Base-by-base conservation (phyloP, 2,329 filamentous ascomycete species). In the Tolypocladium sp. region DNA sequence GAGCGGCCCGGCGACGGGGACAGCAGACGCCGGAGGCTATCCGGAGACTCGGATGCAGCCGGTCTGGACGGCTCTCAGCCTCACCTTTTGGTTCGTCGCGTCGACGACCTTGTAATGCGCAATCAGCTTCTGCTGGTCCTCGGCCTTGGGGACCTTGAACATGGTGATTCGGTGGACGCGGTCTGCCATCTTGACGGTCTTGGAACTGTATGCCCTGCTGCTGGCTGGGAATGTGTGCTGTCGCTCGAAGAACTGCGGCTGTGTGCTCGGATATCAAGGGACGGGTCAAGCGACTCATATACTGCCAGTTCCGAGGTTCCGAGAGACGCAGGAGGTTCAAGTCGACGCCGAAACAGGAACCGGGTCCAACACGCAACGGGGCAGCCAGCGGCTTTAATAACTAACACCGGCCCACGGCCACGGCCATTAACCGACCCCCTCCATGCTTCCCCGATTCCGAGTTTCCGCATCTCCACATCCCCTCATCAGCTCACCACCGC, bases 91-190 rank as follows among this genome's bases (percentile, higher is more conserved):
- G 67, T 79, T 73, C 40, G 72, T 63, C 60, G 70, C 66, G 9
- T 69, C 69, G 53, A 82, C 66, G 30, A 66, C 67, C 59, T 75
- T 68, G 70, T 81, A 82, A 57, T 73, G 73, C 56, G 77, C 74
- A 35, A 82, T 62, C 59, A 82, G 65, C 66, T 70, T 72, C 64
- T 74, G 61, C 67, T 77, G 77, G 62, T 77, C 73, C 52, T 73
- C 77, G 59, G 69, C 66, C 53, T 75, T 73, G 27, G 78, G 75
- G 42, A 81, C 65, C 73, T 82, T 82, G 76, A 82, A 82, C 74
- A 82, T 75, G 63, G 80, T 82, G 41, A 80, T 68, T 57, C 80
- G 74, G 66, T 79, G 74, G 60, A 82, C 70, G 55, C 72, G 74
- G 63, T 69, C 68, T 22, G 74, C 70, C 77, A 81, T 68, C 6